phyloP scores from a whole-genome alignment of 176 grass and related monocot species.

The Eleusine indica region DNA sequence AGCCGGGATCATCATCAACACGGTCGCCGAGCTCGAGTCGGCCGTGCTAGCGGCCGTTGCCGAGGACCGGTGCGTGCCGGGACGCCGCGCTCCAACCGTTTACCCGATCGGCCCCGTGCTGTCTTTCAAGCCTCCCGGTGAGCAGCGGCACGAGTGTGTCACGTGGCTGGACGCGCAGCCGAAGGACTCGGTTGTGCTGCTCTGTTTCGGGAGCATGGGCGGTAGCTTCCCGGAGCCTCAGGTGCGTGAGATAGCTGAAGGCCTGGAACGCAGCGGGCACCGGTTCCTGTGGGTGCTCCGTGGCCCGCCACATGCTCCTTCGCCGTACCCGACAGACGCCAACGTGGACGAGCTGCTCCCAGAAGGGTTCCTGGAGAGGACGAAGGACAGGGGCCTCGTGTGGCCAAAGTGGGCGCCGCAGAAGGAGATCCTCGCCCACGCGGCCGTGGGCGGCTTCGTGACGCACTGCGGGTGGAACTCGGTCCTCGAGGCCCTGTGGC shows the following conservation, averaged over 20 bases:
- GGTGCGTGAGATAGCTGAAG: constrained; percentile 38
- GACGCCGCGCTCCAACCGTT: not conserved
- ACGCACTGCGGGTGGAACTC: constrained; percentile 81
- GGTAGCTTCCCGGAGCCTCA: constrained; percentile 18
- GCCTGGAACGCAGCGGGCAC: constrained; percentile 42
- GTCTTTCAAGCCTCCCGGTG: not conserved
- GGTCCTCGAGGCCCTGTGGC: constrained; percentile 54
- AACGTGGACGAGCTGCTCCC: constrained; percentile 22
- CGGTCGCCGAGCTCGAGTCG: constrained; percentile 46
- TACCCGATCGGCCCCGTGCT: constrained; percentile 41
- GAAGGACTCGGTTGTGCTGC: constrained; percentile 32
- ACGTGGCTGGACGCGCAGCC: constrained; percentile 54
- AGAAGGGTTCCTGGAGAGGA: constrained; percentile 46
- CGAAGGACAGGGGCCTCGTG: constrained; percentile 31
- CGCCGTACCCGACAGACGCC: not conserved
- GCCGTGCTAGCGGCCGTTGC: constrained; percentile 10
- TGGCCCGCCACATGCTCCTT: not conserved
- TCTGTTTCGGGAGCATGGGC: constrained; percentile 54
- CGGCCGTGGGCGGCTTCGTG: constrained; percentile 48
- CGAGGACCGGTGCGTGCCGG: not conserved
- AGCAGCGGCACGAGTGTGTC: constrained; percentile 41
- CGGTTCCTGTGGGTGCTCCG: constrained; percentile 5
- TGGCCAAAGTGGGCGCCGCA: constrained; percentile 47
- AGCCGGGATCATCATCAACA: constrained; percentile 51
- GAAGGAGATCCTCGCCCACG: constrained; percentile 45